Conservation (phyloP, 108 stramenopile species). For the Fistulifera pelliculosa region DNA sequence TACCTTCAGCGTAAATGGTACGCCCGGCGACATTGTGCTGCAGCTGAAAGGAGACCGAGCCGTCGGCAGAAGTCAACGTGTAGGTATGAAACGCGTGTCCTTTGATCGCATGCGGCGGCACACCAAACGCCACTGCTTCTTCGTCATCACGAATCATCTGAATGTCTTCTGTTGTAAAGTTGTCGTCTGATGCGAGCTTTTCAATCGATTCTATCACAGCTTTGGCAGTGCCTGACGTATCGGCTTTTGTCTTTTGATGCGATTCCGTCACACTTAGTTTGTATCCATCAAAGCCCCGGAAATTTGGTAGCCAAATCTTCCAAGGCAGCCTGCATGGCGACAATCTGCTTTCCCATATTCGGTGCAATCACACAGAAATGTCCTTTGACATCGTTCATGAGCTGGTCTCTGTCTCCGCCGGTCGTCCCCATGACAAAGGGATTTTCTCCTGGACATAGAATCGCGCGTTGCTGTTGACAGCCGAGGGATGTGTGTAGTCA, state of each 20-base stretch:
- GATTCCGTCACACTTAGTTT: slow-evolving; percentile 84
- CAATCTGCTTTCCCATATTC: slow-evolving; percentile 99
- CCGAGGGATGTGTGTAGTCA: slow-evolving; percentile 96
- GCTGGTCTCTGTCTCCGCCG: slow-evolving; percentile 84
- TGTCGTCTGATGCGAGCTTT: slow-evolving; percentile 48
- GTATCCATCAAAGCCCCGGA: slow-evolving; percentile 90
- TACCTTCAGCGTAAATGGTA: slow-evolving; percentile 96
- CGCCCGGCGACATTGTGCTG: slow-evolving; percentile 96
- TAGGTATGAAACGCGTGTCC: slow-evolving; percentile 99
- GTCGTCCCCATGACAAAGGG: slow-evolving; percentile 97
- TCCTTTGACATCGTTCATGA: slow-evolving; percentile 58
- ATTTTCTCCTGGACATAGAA: slow-evolving; percentile 76
- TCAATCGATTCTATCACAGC: slow-evolving; percentile 86
- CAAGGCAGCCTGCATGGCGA: slow-evolving; percentile 94
- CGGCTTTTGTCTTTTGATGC: slow-evolving; percentile 95
- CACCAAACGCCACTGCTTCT: slow-evolving; percentile 85
- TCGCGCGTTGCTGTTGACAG: slow-evolving; percentile 89
- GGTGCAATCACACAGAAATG: slow-evolving; percentile 96
- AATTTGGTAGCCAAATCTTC: slow-evolving; percentile 85
- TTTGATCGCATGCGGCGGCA: slow-evolving; percentile 78
- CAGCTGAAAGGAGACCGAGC: slow-evolving; percentile 88
- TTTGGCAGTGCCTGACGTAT: slow-evolving; percentile 97
- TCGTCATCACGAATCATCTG: slow-evolving; percentile 83
- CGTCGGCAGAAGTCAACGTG: slow-evolving; percentile 85
- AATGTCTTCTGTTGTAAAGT: slow-evolving; percentile 82